Evolutionary conservation across 345 rosid species (phyloP).

Genomic region (Syzygium oleosum): DNA sequence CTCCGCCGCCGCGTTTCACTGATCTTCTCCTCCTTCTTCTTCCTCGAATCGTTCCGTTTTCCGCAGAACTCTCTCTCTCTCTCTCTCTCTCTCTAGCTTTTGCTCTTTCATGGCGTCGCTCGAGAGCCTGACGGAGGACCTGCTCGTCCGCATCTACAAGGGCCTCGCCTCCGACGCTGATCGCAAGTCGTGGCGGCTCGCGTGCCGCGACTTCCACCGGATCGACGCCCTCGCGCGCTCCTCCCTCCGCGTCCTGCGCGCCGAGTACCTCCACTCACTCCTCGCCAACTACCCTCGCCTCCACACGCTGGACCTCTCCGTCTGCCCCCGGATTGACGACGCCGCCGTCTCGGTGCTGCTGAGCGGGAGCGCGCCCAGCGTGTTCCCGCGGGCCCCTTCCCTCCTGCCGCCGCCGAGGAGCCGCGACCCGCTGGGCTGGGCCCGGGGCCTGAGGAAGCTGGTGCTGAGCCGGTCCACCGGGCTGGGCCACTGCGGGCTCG

Average conservation of each 20-base stretch:
- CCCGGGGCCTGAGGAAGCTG: conserved; percentile 32
- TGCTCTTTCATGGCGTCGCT: conserved; percentile 14
- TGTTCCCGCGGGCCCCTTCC: neutral
- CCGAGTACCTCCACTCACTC: conserved; percentile 50
- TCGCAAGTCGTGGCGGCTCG: conserved; percentile 64
- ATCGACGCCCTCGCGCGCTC: conserved; percentile 51
- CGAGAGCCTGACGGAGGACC: conserved; percentile 60
- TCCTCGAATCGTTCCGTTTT: neutral
- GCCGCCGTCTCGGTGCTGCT: conserved; percentile 35
- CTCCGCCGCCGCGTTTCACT: neutral
- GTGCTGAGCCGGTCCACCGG: conserved; percentile 61
- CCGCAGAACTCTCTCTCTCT: neutral
- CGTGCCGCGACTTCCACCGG: conserved; percentile 61
- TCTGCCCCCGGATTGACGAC: conserved; percentile 69
- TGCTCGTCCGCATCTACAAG: conserved; percentile 45
- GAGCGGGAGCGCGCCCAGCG: neutral
- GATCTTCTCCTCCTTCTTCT: neutral
- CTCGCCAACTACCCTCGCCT: conserved; percentile 39
- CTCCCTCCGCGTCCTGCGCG: conserved; percentile 52
- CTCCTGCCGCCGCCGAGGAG: neutral
- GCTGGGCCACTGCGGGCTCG: conserved; percentile 50
- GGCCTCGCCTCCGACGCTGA: conserved; percentile 30
- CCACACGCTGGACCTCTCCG: conserved; percentile 65
- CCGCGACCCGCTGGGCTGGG: conserved; percentile 15
- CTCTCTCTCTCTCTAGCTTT: neutral